phyloP scores from a whole-genome alignment of 371 early-diverging fungal species.

The Actinomortierella ambigua region DNA sequence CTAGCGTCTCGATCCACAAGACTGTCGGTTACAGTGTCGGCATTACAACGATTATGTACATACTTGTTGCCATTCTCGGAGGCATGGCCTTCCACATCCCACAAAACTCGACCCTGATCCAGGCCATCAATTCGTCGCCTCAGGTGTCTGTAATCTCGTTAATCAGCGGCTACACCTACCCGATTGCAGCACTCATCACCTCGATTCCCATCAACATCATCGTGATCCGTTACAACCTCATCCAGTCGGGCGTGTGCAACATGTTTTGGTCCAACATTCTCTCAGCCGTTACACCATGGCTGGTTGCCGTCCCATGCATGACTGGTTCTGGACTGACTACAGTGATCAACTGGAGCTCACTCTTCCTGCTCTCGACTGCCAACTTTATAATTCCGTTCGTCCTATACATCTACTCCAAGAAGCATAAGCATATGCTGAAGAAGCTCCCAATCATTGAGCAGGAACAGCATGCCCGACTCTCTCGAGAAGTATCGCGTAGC shows the following conservation, averaged over 20 bases:
- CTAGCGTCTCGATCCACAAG: slow-evolving; percentile 58
- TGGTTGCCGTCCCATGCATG: slow-evolving; percentile 62
- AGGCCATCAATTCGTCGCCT: slow-evolving; percentile 48
- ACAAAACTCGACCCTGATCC: slow-evolving; percentile 51
- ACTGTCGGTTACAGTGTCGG: slow-evolving; percentile 54
- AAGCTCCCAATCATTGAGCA: slow-evolving; percentile 32
- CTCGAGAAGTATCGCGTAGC: slow-evolving; percentile 28
- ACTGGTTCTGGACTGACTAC: slow-evolving; percentile 46
- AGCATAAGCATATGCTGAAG: slow-evolving; percentile 39
- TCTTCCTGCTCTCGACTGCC: slow-evolving; percentile 65
- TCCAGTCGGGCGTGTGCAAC: slow-evolving; percentile 60
- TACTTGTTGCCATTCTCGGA: slow-evolving; percentile 54
- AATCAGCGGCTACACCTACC: slow-evolving; percentile 70
- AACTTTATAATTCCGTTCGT: slow-evolving; percentile 80
- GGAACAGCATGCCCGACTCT: slow-evolving; percentile 31
- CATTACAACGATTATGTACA: slow-evolving; percentile 56
- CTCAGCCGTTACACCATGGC: slow-evolving; percentile 59
- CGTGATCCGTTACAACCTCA: slow-evolving; percentile 71
- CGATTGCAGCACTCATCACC: slow-evolving; percentile 73
- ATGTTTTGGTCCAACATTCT: slow-evolving; percentile 63
- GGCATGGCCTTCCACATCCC: slow-evolving; percentile 62
- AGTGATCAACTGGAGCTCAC: slow-evolving; percentile 59
- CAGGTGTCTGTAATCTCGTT: slow-evolving; percentile 54
- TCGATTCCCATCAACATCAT: slow-evolving; percentile 80
- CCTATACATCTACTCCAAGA: slow-evolving; percentile 70